These are phyloP conservation scores for Trichophyton schoenleinii DNA, from an alignment of 2,329 filamentous ascomycete species.

Conservation along the genomic window DNA sequence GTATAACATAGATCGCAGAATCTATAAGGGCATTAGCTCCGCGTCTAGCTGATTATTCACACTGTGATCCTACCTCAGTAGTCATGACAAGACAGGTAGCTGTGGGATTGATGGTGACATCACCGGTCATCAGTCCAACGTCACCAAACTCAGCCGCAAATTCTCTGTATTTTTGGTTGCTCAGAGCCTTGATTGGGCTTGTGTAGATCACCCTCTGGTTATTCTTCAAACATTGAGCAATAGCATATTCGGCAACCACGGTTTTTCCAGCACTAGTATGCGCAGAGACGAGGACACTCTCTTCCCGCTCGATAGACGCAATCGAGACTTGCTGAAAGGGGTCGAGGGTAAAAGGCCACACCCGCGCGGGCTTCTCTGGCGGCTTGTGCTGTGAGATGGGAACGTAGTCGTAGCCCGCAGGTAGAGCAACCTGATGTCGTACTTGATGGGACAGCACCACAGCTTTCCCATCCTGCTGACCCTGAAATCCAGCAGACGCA, in stretches of 20 bases:
- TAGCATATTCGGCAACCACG: constrained; percentile 94
- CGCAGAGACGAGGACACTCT: constrained; percentile 92
- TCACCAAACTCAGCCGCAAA: constrained; percentile 93
- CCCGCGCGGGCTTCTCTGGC: constrained; percentile 72
- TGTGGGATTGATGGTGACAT: constrained; percentile 98
- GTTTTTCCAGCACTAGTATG: constrained; percentile 98
- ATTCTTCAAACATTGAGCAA: constrained; percentile 90
- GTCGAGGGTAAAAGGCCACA: constrained; percentile 82
- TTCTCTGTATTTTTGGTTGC: constrained; percentile 97
- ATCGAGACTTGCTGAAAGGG: constrained; percentile 95
- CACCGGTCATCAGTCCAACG: constrained; percentile 94
- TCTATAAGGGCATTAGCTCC: constrained; percentile 34
- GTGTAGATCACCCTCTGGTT: constrained; percentile 99
- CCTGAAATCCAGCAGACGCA: constrained; percentile 57
- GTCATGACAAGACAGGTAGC: constrained; percentile 98
- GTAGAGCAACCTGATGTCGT: constrained; percentile 91
- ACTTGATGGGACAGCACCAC: constrained; percentile 93
- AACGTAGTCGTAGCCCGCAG: constrained; percentile 85
- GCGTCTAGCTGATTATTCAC: background rate
- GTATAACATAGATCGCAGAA: constrained; percentile 97
- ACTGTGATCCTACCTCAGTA: constrained; percentile 49
- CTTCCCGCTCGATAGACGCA: constrained; percentile 85
- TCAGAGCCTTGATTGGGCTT: constrained; percentile 95
- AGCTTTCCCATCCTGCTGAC: constrained; percentile 46
- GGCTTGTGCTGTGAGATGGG: constrained; percentile 90